A percentile compares a stretch with the other conserved stretches of the same genome.
Conservation (phyloP, 345 rosid genomes). For the Arabis alpina region DNA sequence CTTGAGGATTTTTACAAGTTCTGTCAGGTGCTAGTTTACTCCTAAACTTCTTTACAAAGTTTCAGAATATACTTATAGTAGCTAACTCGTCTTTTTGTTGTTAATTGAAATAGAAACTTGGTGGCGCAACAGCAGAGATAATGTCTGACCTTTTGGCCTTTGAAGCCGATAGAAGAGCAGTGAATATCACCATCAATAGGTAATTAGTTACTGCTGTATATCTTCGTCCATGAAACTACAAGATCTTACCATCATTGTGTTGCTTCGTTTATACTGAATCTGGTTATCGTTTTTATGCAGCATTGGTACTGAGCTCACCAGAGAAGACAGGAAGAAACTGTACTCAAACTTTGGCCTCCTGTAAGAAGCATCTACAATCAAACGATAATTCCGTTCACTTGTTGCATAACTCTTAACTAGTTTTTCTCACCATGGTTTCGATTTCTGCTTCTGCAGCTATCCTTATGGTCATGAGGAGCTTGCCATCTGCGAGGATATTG, state of each 20-base stretch:
- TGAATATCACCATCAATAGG: slow-evolving; percentile 95
- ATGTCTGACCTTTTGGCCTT: slow-evolving; percentile 98
- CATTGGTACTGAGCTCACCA: slow-evolving; percentile 98
- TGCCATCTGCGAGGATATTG: slow-evolving; percentile 86
- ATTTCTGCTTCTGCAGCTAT: slow-evolving; percentile 47
- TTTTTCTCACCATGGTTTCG: slow-evolving; percentile 27
- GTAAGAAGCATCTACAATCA: slow-evolving; percentile 47
- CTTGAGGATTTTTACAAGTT: slow-evolving; percentile 96
- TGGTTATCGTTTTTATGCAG: slow-evolving; percentile 47
- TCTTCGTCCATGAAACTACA: not conserved
- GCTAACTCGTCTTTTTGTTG: not conserved
- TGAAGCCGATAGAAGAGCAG: slow-evolving; percentile 98
- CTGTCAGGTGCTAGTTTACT: slow-evolving; percentile 69
- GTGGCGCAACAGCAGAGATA: slow-evolving; percentile 96
- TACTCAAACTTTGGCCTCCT: slow-evolving; percentile 95
- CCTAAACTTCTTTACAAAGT: not conserved
- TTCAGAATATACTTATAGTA: not conserved
- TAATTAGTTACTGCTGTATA: slow-evolving; percentile 23
- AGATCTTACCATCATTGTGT: not conserved
- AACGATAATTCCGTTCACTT: not conserved
- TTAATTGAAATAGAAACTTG: slow-evolving; percentile 69
- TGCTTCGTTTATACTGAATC: not conserved
- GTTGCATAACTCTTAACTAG: not conserved
- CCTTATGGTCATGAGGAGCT: slow-evolving; percentile 93
- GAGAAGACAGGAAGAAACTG: slow-evolving; percentile 94